Evolutionary conservation across 805 yeast genomes (phyloP).

Genomic region (Metschnikowia gruessii): DNA sequence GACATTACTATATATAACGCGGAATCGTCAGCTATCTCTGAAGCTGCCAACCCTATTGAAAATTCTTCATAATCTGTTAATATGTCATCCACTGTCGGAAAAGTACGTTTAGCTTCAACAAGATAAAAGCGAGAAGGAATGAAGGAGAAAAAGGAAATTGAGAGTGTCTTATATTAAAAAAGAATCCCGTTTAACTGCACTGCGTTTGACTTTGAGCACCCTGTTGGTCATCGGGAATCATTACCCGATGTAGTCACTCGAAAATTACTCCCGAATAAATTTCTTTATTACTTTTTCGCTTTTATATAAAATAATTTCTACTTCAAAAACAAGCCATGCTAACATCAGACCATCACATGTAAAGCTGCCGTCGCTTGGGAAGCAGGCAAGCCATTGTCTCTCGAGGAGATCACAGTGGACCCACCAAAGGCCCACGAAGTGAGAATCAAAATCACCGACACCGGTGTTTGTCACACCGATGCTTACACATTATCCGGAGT

Average conservation of each 20-base stretch:
- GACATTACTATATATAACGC: slow-evolving; percentile 4
- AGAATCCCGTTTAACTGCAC: background rate
- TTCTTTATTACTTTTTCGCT: too few species aligned
- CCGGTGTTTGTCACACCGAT: slow-evolving; percentile 99
- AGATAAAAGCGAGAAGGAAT: background rate
- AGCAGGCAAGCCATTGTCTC: slow-evolving; percentile 75
- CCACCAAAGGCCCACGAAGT: slow-evolving; percentile 98
- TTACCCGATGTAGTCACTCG: background rate
- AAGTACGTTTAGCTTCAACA: slow-evolving; percentile 19
- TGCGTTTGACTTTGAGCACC: slow-evolving; percentile 4
- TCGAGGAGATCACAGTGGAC: slow-evolving; percentile 86
- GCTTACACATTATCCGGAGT: slow-evolving; percentile 92
- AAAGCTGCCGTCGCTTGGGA: slow-evolving; percentile 98
- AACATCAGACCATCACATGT: slow-evolving; percentile 63
- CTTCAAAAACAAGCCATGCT: background rate
- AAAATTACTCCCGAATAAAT: background rate
- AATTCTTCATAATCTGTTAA: background rate
- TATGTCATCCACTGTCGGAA: slow-evolving; percentile 26
- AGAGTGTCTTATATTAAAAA: background rate
- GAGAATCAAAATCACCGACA: slow-evolving; percentile 78
- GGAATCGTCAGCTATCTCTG: background rate
- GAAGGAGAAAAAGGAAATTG: too few species aligned
- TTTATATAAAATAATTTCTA: too few species aligned
- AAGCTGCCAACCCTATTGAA: background rate
- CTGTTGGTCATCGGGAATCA: slow-evolving; percentile 8